Conservation (phyloP, 345 rosid species). For the Reutealis trisperma region DNA sequence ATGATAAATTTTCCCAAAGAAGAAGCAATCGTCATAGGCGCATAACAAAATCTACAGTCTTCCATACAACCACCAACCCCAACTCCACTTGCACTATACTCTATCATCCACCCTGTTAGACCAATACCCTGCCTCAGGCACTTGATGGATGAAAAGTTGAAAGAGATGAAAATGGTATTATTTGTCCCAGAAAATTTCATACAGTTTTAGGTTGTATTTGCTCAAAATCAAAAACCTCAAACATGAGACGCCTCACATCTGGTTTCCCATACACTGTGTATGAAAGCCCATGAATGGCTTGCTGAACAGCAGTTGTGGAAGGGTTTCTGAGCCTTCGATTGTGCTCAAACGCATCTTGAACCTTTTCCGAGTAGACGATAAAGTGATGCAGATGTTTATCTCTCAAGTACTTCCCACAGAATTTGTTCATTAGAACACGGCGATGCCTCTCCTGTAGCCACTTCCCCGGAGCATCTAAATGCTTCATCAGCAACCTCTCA, state of each 20-base stretch:
- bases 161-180: neutral
- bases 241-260: constrained; percentile 90
- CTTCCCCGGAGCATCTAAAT: constrained; percentile 87
- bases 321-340: constrained; percentile 83
- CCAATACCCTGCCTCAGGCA: too few relatives aligned
- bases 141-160: neutral
- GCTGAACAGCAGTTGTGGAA: constrained; percentile 78
- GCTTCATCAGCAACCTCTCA: constrained; percentile 89
- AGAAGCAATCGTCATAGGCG: too few relatives aligned
- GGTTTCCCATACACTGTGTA: constrained; percentile 84
- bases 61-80: neutral
- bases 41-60: too few relatives aligned
- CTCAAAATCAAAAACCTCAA: constrained; percentile 93
- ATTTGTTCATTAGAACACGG: constrained; percentile 86
- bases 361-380: constrained; percentile 66
- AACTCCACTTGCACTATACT: neutral
- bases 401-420: constrained; percentile 81
- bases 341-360: constrained; percentile 72
- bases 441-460: constrained; percentile 93
- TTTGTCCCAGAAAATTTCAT: constrained; percentile 21
- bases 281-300: constrained; percentile 88
- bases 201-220: constrained; percentile 85
- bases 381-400: constrained; percentile 70
- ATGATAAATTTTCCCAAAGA: too few relatives aligned
- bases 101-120: neutral